These are phyloP conservation scores for Petrea volubilis DNA, from an alignment of 257 asterid genomes.

Conservation along the genomic window DNA sequence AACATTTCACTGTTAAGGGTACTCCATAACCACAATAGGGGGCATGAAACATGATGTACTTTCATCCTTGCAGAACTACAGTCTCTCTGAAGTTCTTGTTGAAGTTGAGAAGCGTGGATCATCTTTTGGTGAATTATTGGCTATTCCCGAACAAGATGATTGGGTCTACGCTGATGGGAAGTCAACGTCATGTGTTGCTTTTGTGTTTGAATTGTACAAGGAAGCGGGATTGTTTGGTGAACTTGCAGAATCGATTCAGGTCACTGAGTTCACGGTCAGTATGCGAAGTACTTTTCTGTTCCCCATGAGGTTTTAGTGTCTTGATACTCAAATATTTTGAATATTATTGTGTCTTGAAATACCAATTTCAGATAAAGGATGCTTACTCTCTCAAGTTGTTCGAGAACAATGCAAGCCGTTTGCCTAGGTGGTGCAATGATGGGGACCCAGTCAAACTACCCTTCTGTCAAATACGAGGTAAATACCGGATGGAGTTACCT, in stretches of 20 bases:
- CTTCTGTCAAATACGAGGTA: conserved; percentile 83
- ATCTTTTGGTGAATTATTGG: conserved; percentile 78
- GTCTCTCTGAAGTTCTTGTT: conserved; percentile 74
- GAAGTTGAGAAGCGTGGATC: conserved; percentile 93
- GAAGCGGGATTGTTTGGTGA: conserved; percentile 83
- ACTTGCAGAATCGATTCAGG: conserved; percentile 71
- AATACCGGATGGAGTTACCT: conserved; percentile 85
- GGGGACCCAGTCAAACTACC: conserved; percentile 81
- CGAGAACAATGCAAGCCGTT: conserved; percentile 67
- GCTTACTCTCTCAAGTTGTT: conserved; percentile 76
- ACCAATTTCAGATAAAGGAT: conserved; percentile 76
- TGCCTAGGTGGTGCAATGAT: conserved; percentile 92
- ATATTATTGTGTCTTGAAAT: neutral
- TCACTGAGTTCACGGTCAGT: conserved; percentile 94
- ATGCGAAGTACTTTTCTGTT: neutral
- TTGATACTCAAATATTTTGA: neutral
- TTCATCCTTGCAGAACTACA: conserved; percentile 56
- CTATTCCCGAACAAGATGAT: conserved; percentile 83
- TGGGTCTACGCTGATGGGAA: conserved; percentile 94
- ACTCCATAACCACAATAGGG: neutral
- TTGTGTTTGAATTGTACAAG: conserved; percentile 85
- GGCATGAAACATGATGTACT: neutral
- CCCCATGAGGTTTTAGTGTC: neutral
- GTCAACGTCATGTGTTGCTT: conserved; percentile 91
- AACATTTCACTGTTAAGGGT: conserved; percentile 44